These are phyloP conservation scores for Gentiana macrophylla DNA, from an alignment of 257 asterid species.

Conservation along the genomic window DNA sequence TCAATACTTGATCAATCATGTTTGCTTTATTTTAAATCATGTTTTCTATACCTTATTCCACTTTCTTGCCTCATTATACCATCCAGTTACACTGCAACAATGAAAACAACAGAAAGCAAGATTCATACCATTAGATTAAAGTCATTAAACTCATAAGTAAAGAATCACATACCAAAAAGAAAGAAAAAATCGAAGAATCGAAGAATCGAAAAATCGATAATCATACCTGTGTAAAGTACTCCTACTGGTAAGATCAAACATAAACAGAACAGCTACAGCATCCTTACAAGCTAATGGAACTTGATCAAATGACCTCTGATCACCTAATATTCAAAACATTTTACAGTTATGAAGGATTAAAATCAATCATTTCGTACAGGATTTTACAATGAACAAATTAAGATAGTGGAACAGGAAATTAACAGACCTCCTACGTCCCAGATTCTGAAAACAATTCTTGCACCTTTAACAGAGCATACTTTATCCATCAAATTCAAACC, in stretches of 20 bases:
- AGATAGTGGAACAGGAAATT: not conserved
- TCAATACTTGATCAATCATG: too few species aligned
- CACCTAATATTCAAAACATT: constrained; percentile 31
- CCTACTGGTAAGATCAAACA: constrained; percentile 85
- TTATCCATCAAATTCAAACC: constrained; percentile 72
- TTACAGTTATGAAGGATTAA: too few species aligned
- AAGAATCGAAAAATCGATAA: too few species aligned
- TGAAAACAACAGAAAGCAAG: not conserved
- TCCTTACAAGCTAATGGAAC: constrained; percentile 83
- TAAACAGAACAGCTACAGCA: constrained; percentile 67
- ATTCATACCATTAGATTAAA: too few species aligned
- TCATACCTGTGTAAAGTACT: constrained; percentile 67
- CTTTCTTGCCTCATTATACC: constrained; percentile 11
- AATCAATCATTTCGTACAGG: too few species aligned
- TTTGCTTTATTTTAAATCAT: too few species aligned
- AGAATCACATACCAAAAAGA: constrained; percentile 1
- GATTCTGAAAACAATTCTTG: constrained; percentile 61
- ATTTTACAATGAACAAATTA: not conserved
- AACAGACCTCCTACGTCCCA: constrained; percentile 86
- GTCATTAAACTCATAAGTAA: not conserved
- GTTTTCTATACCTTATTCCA: constrained; percentile 8
- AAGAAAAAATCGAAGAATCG: too few species aligned
- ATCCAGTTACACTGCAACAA: constrained; percentile 46
- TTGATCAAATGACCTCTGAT: constrained; percentile 49
- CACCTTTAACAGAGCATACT: constrained; percentile 47